A percentile compares a stretch with the other conserved stretches of the same genome.
Evolutionary conservation across 345 rosid species (phyloP).

Genomic region (Melaleuca alternifolia): DNA sequence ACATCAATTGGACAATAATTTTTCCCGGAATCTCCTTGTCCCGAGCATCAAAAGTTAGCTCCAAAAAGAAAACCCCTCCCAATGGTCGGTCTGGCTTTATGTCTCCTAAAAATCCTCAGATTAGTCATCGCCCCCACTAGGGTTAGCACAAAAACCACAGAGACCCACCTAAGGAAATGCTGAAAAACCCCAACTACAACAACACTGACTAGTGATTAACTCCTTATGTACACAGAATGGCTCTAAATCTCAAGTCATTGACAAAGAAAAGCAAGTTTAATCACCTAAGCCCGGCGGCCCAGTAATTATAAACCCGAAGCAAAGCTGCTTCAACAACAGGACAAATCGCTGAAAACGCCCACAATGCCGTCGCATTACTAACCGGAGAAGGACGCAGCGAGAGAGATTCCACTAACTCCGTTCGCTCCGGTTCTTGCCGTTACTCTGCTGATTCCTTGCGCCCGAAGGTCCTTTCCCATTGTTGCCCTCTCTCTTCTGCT

Average conservation of each 20-base stretch:
- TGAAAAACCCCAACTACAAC: neutral
- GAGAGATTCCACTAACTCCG: neutral
- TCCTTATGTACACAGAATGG: neutral
- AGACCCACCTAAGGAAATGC: neutral
- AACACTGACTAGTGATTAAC: neutral
- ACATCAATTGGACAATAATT: neutral
- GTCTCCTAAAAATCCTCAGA: neutral
- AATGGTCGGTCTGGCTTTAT: neutral
- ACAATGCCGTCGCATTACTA: neutral
- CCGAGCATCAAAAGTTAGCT: neutral
- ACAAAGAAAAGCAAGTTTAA: neutral
- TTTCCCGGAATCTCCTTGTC: neutral
- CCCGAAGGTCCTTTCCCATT: neutral
- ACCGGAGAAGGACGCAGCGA: neutral
- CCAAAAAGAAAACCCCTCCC: neutral
- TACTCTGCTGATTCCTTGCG: neutral
- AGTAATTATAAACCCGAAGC: neutral
- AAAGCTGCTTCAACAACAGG: neutral
- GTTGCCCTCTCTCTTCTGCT: slow-evolving; percentile 20
- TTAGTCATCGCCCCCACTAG: neutral
- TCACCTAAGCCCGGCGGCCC: neutral
- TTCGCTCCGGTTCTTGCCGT: neutral
- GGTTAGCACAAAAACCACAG: neutral
- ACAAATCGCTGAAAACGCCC: neutral
- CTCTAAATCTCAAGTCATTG: neutral